These are phyloP conservation scores for Isoetes taiwanensis DNA, from an alignment of 75 land plant genomes.

Conservation along the genomic window DNA sequence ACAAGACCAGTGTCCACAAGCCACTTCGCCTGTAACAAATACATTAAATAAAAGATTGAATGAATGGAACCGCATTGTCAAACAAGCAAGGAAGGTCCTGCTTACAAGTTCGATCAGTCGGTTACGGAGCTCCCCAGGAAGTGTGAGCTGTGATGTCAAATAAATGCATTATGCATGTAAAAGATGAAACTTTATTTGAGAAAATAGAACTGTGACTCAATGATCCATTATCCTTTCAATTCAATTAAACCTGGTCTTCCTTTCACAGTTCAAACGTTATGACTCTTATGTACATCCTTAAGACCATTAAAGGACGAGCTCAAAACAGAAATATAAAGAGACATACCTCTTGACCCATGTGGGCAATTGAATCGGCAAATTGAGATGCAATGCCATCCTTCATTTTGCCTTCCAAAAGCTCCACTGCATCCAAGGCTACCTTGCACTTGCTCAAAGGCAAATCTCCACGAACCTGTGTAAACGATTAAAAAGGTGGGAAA, in stretches of 20 bases:
- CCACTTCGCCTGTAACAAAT: conserved; percentile 63
- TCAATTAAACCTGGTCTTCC: too few relatives aligned
- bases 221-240: too few relatives aligned
- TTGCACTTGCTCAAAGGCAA: conserved; percentile 74
- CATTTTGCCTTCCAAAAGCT: conserved; percentile 31
- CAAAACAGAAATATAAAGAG: too few relatives aligned
- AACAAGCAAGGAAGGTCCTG: neutral
- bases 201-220: too few relatives aligned
- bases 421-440: conserved; percentile 63
- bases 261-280: too few relatives aligned
- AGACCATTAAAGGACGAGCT: too few relatives aligned
- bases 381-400: conserved; percentile 46
- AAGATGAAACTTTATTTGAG: too few relatives aligned
- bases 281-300: too few relatives aligned
- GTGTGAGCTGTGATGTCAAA: conserved; percentile 77
- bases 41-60: neutral
- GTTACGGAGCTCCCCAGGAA: conserved; percentile 65
- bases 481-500: neutral
- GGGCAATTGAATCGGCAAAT: conserved; percentile 80
- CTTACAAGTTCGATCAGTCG: conserved; percentile 78
- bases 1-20: conserved; percentile 64
- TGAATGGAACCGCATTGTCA: neutral
- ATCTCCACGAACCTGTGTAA: conserved; percentile 68
- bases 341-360: conserved; percentile 90
- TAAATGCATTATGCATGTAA: too few relatives aligned